Evolutionary conservation across 2,329 filamentous ascomycete genomes (phyloP).

Genomic region (Diaporthe humulicola): DNA sequence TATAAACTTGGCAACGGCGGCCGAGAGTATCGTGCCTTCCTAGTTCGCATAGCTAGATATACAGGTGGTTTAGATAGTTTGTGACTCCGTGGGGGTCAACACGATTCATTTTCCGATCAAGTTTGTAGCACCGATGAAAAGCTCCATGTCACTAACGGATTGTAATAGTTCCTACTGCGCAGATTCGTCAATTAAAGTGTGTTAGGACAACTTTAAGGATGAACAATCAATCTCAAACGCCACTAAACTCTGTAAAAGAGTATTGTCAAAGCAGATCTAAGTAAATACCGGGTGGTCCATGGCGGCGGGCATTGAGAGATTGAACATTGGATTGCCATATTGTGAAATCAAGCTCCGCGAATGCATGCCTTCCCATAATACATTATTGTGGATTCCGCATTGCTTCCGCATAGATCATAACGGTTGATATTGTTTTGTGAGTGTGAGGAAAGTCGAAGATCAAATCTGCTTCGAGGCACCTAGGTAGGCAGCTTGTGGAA

Average conservation of each 20-base stretch:
- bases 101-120: too few species aligned
- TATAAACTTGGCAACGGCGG: neutral
- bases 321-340: neutral
- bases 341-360: neutral
- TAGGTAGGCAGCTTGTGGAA: neutral
- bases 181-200: too few species aligned
- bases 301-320: neutral
- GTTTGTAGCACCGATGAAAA: too few species aligned
- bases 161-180: too few species aligned
- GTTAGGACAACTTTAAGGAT: neutral
- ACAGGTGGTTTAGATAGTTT: too few species aligned
- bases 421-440: neutral
- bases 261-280: neutral
- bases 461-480: too few species aligned
- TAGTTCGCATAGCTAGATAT: neutral
- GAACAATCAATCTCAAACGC: neutral
- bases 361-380: too few species aligned
- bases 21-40: neutral
- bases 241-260: neutral
- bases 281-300: too few species aligned
- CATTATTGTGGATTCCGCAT: too few species aligned
- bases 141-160: too few species aligned
- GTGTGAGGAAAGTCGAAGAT: too few species aligned
- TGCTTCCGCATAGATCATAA: neutral
- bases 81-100: too few species aligned